Evolutionary conservation across 129 eudicot species (phyloP).

Genomic region (Calendula officinalis): DNA sequence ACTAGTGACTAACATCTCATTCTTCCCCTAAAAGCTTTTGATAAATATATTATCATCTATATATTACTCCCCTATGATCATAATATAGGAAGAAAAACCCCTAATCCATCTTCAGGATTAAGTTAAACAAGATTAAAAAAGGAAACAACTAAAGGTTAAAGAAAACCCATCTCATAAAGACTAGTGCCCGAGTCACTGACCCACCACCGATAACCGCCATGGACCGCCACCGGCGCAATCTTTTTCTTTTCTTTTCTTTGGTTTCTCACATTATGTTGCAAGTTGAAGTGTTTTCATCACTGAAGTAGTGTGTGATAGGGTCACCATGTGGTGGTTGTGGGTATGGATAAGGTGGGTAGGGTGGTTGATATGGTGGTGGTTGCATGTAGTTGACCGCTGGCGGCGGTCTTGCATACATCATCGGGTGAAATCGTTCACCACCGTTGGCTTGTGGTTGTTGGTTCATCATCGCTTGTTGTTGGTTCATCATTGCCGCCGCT

Average conservation of each 20-base stretch:
- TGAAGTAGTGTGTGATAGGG: constrained; percentile 53
- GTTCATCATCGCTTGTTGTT: constrained; percentile 33
- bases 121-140: constrained; percentile 20
- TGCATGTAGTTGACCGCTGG: constrained; percentile 90
- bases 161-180: constrained; percentile 29
- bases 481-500: constrained; percentile 35
- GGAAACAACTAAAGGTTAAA: constrained; percentile 33
- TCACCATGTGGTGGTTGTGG: constrained; percentile 55
- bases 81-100: constrained; percentile 23
- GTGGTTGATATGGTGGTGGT: constrained; percentile 39
- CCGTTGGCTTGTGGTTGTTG: constrained; percentile 57
- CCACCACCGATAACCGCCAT: constrained; percentile 28
- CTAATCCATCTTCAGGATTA: constrained; percentile 37
- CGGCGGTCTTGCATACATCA: constrained; percentile 89
- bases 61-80: constrained; percentile 44
- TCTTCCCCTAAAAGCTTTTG: constrained; percentile 36
- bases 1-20: constrained; percentile 34
- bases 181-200: constrained; percentile 27
- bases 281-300: constrained; percentile 83
- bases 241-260: not conserved
- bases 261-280: constrained; percentile 67
- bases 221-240: not conserved
- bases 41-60: constrained; percentile 36
- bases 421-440: constrained; percentile 80
- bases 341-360: constrained; percentile 39